Conservation (phyloP, 2,329 filamentous ascomycete species). For the Xylaria sp. region DNA sequence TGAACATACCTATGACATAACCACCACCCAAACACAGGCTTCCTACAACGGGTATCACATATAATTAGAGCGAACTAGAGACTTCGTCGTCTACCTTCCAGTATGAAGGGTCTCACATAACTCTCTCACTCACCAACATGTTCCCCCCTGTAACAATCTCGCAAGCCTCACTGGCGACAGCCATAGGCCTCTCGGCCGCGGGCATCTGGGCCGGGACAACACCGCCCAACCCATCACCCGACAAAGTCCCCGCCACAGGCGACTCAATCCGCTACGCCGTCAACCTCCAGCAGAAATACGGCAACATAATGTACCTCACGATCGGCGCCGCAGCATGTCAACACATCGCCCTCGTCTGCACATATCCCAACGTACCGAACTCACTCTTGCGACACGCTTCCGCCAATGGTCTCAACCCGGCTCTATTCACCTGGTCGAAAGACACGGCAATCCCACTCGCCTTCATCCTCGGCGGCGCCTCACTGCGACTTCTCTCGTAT, state of each 20-base stretch:
- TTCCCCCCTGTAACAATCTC: background rate
- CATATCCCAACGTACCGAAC: conserved; percentile 27
- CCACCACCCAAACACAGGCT: background rate
- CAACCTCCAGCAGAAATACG: conserved; percentile 11
- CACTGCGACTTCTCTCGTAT: conserved; percentile 53
- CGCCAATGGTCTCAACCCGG: conserved; percentile 49
- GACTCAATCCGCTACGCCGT: conserved; percentile 15
- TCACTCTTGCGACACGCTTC: conserved; percentile 47
- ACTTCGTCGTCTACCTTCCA: background rate
- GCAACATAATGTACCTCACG: conserved; percentile 10
- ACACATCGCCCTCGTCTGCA: conserved; percentile 15
- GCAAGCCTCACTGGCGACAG: conserved; percentile 27
- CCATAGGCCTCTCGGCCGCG: conserved; percentile 26
- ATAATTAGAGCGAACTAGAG: no score
- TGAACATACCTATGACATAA: background rate
- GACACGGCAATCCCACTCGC: conserved; percentile 52
- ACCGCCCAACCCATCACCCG: conserved; percentile 18
- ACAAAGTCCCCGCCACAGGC: conserved; percentile 11
- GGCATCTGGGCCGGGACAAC: conserved; percentile 17
- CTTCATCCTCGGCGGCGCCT: conserved; percentile 50
- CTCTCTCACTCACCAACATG: conserved; percentile 3
- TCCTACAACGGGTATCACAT: background rate
- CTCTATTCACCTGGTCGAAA: conserved; percentile 53
- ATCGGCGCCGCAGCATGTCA: conserved; percentile 16
- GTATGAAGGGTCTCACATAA: background rate